phyloP scores from a whole-genome alignment of 2,329 filamentous ascomycete genomes.

The Helicocarpus griseus region DNA sequence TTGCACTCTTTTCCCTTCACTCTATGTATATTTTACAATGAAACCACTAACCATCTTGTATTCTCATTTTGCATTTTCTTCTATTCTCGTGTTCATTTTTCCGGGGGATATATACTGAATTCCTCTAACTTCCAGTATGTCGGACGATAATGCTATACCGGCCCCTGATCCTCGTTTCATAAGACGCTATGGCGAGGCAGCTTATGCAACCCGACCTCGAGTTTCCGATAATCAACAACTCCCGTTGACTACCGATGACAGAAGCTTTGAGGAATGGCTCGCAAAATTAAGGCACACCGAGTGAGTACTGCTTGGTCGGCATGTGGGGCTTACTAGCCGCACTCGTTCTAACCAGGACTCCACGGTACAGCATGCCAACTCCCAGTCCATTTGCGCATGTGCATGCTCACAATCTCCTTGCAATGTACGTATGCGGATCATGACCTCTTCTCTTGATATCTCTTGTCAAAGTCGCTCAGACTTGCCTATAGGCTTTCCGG shows the following conservation, averaged over 20 bases:
- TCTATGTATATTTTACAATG: constrained; percentile 2
- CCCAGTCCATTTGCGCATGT: background rate
- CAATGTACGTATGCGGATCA: constrained; percentile 1
- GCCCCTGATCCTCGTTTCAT: background rate
- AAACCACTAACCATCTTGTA: background rate
- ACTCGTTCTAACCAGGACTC: background rate
- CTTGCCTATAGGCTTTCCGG: constrained; percentile 2
- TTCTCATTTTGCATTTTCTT: background rate
- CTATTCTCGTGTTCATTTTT: background rate
- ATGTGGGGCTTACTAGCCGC: background rate
- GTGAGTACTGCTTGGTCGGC: background rate
- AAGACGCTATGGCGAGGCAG: constrained; percentile 6
- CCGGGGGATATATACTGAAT: background rate
- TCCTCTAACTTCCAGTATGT: background rate
- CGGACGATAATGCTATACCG: background rate
- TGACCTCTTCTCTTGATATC: background rate
- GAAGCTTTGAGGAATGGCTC: constrained; percentile 10
- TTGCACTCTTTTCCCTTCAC: background rate
- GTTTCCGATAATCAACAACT: background rate
- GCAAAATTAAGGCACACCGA: background rate
- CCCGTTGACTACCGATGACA: background rate
- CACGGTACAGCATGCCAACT: background rate
- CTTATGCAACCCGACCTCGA: background rate
- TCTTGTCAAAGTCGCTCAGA: background rate
- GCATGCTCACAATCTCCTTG: constrained; percentile 4